Evolutionary conservation across 2,329 filamentous ascomycete species (phyloP).

Genomic region (Decorospora gaudefroyi): DNA sequence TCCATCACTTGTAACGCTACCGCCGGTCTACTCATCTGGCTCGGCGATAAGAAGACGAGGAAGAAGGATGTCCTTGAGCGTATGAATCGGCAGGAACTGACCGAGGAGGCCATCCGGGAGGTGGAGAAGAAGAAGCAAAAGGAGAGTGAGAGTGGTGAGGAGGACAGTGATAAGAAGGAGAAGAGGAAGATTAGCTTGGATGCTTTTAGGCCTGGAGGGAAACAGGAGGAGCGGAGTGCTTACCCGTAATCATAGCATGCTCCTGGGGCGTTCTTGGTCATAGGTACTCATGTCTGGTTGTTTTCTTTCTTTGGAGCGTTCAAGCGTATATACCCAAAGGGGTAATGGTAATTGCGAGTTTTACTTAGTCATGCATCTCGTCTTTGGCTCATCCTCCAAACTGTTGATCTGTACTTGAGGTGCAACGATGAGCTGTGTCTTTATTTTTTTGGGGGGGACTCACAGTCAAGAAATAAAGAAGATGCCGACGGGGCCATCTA

Average conservation of each 20-base stretch:
- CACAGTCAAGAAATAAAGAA: too few relatives aligned
- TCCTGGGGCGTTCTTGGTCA: neutral
- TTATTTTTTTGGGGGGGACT: too few relatives aligned
- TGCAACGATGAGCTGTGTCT: too few relatives aligned
- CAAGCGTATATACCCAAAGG: slow-evolving; percentile 18
- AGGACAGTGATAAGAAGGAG: slow-evolving; percentile 21
- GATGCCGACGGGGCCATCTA: too few relatives aligned
- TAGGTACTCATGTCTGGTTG: neutral
- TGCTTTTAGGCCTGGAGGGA: slow-evolving; percentile 7
- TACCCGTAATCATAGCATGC: too few relatives aligned
- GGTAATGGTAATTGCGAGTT: neutral
- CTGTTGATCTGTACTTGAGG: neutral
- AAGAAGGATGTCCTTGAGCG: slow-evolving; percentile 85
- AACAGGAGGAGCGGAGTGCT: slow-evolving; percentile 1
- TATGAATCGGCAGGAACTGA: slow-evolving; percentile 76
- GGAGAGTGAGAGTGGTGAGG: slow-evolving; percentile 42
- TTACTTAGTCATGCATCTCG: slow-evolving; percentile 6
- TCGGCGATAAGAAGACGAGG: slow-evolving; percentile 74
- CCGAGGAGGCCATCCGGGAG: slow-evolving; percentile 65
- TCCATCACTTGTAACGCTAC: slow-evolving; percentile 78
- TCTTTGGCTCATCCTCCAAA: neutral
- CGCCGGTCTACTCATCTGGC: slow-evolving; percentile 74
- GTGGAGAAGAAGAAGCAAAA: slow-evolving; percentile 54
- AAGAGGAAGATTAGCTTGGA: slow-evolving; percentile 28
- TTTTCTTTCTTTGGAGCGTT: slow-evolving; percentile 15